These are phyloP conservation scores for Ustilago trichophora DNA, from an alignment of 1,284 basidiomycete genomes.

Conservation along the genomic window DNA sequence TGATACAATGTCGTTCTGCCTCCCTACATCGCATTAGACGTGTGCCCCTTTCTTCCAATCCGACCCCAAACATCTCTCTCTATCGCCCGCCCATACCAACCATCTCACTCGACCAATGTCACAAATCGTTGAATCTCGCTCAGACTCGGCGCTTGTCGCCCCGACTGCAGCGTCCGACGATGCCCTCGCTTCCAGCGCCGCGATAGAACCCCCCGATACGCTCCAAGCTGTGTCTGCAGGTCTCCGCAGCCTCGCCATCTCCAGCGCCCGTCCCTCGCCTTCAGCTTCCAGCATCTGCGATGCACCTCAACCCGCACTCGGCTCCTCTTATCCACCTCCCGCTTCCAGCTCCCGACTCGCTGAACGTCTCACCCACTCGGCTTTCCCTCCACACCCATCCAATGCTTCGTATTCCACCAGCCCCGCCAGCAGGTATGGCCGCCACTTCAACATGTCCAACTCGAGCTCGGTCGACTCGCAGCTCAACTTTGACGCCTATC, in stretches of 20 bases:
- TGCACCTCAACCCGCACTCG: constrained; percentile 7
- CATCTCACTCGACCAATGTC: constrained; percentile 17
- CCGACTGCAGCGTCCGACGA: constrained; percentile 20
- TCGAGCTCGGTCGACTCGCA: constrained; percentile 36
- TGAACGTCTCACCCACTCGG: constrained; percentile 10
- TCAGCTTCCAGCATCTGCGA: constrained; percentile 1
- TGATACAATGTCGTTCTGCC: constrained; percentile 30
- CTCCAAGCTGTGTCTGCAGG: constrained; percentile 33
- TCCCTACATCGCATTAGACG: constrained; percentile 16
- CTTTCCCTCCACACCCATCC: not conserved
- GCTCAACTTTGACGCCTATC: constrained; percentile 19
- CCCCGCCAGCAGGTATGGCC: constrained; percentile 25
- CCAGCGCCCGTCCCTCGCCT: not conserved
- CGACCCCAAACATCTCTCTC: too few species aligned
- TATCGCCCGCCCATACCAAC: not conserved
- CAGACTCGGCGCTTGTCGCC: constrained; percentile 16
- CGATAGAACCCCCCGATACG: constrained; percentile 42
- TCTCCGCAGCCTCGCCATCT: constrained; percentile 32
- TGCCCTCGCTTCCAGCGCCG: constrained; percentile 7
- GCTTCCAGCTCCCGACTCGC: constrained; percentile 6
- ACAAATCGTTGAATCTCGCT: constrained; percentile 12
- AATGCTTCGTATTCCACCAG: constrained; percentile 23
- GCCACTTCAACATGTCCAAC: constrained; percentile 36
- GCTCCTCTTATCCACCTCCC: constrained; percentile 18
- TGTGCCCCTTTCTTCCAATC: too few species aligned